Percentiles rank a stretch among this genome's conserved stretches.
Evolutionary conservation across 352 stramenopile genomes (phyloP).

Genomic region (Globisporangium megalacanthum): DNA sequence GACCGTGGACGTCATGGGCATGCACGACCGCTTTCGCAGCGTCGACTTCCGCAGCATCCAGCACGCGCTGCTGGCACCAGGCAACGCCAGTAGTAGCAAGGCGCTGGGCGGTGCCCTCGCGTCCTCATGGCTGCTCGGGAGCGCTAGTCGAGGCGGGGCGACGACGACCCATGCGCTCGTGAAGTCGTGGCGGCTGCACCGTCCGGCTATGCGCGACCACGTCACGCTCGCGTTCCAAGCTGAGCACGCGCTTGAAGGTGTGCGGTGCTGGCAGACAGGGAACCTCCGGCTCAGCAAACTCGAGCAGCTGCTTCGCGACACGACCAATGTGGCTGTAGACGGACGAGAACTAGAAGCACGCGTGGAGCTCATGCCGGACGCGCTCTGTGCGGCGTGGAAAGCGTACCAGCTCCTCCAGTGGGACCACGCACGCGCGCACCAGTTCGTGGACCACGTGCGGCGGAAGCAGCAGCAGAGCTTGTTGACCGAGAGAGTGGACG

Average conservation of each 20-base stretch:
- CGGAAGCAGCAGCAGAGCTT: constrained; percentile 17
- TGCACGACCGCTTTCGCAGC: constrained; percentile 18
- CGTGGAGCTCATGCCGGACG: constrained; percentile 15
- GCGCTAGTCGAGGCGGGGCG: background rate
- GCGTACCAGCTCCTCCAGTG: constrained; percentile 31
- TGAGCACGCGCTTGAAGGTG: constrained; percentile 22
- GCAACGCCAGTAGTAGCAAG: background rate
- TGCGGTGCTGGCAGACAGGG: constrained; percentile 19
- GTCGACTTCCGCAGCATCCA: constrained; percentile 38
- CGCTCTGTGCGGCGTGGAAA: constrained; percentile 28
- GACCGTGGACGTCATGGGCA: constrained; percentile 30
- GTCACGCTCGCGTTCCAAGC: constrained; percentile 27
- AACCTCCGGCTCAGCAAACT: constrained; percentile 5
- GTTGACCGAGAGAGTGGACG: background rate
- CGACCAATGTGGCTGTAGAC: background rate
- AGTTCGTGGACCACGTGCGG: constrained; percentile 29
- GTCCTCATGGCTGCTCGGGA: constrained; percentile 7
- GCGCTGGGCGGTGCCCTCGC: constrained; percentile 6
- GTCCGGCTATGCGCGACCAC: constrained; percentile 21
- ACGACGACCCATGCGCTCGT: constrained; percentile 9
- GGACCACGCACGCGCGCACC: constrained; percentile 26
- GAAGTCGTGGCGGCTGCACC: constrained; percentile 23
- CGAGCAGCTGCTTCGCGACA: constrained; percentile 7
- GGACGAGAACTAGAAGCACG: background rate
- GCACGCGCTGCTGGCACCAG: constrained; percentile 10